These are phyloP conservation scores for Pestalotiopsis sp. DNA, from an alignment of 2,329 filamentous ascomycete genomes.

Conservation along the genomic window DNA sequence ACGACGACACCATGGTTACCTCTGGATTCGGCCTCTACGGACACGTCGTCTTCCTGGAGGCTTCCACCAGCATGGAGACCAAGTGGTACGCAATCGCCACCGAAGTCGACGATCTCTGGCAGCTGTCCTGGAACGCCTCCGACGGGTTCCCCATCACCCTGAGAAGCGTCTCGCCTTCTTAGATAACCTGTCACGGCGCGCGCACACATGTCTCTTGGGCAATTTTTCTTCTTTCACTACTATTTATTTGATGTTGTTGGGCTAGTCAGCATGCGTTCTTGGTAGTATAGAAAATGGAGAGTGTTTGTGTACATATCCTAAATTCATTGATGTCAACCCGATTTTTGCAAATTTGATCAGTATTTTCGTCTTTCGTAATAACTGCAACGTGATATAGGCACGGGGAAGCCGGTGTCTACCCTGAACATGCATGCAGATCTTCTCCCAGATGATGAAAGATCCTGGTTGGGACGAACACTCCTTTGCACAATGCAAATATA, in stretches of 20 bases:
- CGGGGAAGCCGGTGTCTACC: too few species aligned
- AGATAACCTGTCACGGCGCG: neutral
- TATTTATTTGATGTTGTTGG: neutral
- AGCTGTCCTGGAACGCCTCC: neutral
- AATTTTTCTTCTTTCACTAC: neutral
- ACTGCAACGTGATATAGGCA: neutral
- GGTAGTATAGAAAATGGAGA: neutral
- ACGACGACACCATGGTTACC: neutral
- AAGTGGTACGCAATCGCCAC: slow-evolving; percentile 4
- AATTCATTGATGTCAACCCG: neutral
- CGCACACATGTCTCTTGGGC: neutral
- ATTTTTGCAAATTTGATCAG: neutral
- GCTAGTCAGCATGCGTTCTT: neutral
- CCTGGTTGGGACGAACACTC: too few species aligned
- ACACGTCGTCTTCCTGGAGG: neutral
- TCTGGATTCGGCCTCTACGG: slow-evolving; percentile 9
- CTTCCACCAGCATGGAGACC: neutral
- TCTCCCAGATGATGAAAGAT: too few species aligned
- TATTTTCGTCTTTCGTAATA: neutral
- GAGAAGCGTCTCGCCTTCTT: slow-evolving; percentile 1
- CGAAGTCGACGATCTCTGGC: neutral
- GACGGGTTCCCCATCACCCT: slow-evolving; percentile 1
- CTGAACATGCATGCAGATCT: too few species aligned
- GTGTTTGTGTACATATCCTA: neutral
- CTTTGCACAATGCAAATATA: too few species aligned